Evolutionary conservation across 192 early-diverging fungal species (phyloP).

Genomic region (Obelidium mucronatum): DNA sequence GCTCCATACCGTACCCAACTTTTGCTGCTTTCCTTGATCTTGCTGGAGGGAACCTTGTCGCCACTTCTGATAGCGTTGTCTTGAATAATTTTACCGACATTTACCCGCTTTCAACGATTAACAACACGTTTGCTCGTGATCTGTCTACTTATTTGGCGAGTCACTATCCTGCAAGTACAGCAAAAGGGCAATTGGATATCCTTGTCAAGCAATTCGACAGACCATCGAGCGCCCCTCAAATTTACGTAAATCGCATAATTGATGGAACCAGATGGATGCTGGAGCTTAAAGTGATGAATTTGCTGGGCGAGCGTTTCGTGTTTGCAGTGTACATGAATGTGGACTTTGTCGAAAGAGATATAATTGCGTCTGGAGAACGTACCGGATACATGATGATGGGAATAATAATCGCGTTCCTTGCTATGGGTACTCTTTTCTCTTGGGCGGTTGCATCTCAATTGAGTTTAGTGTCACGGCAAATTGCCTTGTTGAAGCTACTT

Average conservation of each 20-base stretch:
- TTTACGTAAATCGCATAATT: neutral
- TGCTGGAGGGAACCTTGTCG: constrained; percentile 4
- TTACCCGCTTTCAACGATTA: neutral
- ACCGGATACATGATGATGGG: constrained; percentile 28
- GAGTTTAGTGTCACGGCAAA: constrained; percentile 11
- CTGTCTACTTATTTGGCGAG: neutral
- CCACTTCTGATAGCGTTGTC: neutral
- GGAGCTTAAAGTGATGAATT: neutral
- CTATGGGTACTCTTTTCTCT: constrained; percentile 12
- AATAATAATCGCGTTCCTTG: constrained; percentile 16
- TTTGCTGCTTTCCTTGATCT: constrained; percentile 3
- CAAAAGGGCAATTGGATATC: neutral
- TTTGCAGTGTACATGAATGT: constrained; percentile 15
- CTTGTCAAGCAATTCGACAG: neutral
- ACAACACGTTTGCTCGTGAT: neutral
- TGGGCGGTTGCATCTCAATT: constrained; percentile 8
- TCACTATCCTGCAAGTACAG: neutral
- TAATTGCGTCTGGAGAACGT: neutral
- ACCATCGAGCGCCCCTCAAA: neutral
- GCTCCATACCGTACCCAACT: constrained; percentile 4
- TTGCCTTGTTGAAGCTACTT: constrained; percentile 25
- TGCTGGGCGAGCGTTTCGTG: neutral
- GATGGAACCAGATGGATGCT: neutral
- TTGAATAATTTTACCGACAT: neutral
- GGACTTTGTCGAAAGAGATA: constrained; percentile 3